Evolutionary conservation across 768 basidiomycete genomes (phyloP), one percentile per base, ranked within the genome.

Genomic region (Suillus luteus): DNA sequence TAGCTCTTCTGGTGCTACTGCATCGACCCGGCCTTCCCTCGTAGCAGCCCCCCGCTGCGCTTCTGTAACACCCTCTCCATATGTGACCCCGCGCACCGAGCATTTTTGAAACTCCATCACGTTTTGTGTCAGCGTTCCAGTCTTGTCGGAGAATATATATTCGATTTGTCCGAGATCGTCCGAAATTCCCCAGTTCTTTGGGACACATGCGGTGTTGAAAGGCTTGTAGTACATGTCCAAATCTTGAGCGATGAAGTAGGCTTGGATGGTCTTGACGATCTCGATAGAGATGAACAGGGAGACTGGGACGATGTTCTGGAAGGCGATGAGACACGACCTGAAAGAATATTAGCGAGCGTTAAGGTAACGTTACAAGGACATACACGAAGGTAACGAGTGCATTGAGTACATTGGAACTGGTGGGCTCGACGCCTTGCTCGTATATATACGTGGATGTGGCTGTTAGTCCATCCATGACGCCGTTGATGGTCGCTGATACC

Each of bases 131-230:
- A 99, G 88, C 8, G 96, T 99, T 27, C 94, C 95, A 0, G 95
- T 96, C 82, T 96, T 96, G 83, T 96, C 94, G 11, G 91, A 95
- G 73, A 91, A 91, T 72, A 91, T 82, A 75, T 96, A 99, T 80
- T 98, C 96, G 76, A 99, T 98, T 79, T 99, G 96, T 31, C 96
- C 96, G 2, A 99, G 87, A 78, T 99, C 96, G 73, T 99, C 96
- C 3, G 95, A 97, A 70, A 99, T 96, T 73, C 96, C 96, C 96
- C 96, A 98, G 6, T 93, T 96, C 76, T 98, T 98, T 33, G 96
- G 96, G 4, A 95, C 87, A 70, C 96, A 98, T 0, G 93, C 80
- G 2, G 92, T 89, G 72, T 97, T 88, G 74, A 90, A 89, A 43
- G 90, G 86, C 64, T 84, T 80, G 78, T 97, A 97, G 80, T 94